Base-by-base conservation (phyloP, 495 filamentous ascomycete genomes). In the Talaromyces trachyspermus region DNA sequence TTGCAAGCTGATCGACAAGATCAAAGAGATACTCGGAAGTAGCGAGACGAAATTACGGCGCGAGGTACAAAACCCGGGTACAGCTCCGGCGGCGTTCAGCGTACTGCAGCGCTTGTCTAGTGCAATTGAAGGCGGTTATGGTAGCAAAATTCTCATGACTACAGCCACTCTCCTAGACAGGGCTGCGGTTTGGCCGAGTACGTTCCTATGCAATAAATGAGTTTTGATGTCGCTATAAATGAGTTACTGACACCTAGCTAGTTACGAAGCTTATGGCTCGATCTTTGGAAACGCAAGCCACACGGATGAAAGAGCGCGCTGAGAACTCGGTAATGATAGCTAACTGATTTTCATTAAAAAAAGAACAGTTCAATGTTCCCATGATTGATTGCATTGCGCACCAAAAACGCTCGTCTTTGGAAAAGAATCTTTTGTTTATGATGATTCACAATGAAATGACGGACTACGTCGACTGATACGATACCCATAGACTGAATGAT, bases 151-250 rank as follows among this genome's bases (percentile, higher is more conserved):
- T 48, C 69, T 97, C 55, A 74, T 85, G 54, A 79, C 91, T 44
- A 92, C 88, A 51, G 89, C 91, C 12, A 85, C 84, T 65, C 84
- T 95, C 76, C 77, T 98, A 49, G 89, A 92, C 51, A 84, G 88
- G 61, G 85, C 86, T 50, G 81, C 86, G 54, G 86, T 95, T 12
- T 98, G 91, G 91, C 91, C 91, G 63, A 81, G 88, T 91, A 72
- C 70, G 79, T 71, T 49, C 7, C 17, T 37, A 44, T 40, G 27
- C 33, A 19, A 30, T 35, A 12, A n/a, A 37, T 11, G 22, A 45
- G n/a, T 40, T 22, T 37, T 7, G 22, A 33, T 42, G 20, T 38
- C 49, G 32, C 35, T 15, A 29, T 51, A n/a, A n/a, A n/a, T n/a
- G n/a, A n/a, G n/a, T 30, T 43, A 48, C 68, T 74, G 60, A 76